Evolutionary conservation across 768 basidiomycete genomes (phyloP).

Genomic region (Multifurca ochricompacta): DNA sequence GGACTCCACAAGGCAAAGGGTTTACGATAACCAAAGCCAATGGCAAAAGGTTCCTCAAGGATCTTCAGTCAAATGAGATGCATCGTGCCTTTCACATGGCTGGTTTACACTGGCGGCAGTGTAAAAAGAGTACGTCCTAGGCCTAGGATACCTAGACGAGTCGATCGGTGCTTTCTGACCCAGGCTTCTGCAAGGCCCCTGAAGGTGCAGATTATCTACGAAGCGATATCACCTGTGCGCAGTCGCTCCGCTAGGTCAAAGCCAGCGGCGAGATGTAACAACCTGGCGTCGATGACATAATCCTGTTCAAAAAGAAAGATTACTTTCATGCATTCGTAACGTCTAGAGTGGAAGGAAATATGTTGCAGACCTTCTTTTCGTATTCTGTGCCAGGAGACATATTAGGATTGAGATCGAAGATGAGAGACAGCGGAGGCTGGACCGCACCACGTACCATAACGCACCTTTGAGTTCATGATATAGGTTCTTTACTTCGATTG

Average conservation of each 20-base stretch:
- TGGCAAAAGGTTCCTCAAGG: neutral
- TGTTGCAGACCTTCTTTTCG: conserved; percentile 41
- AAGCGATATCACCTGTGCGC: conserved; percentile 21
- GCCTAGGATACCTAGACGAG: neutral
- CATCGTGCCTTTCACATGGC: conserved; percentile 8
- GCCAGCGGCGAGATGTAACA: conserved; percentile 70
- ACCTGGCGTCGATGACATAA: conserved; percentile 62
- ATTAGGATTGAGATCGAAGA: neutral
- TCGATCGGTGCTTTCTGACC: neutral
- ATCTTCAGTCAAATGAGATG: conserved; percentile 4
- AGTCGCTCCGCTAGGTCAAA: conserved; percentile 48
- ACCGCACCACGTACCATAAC: conserved; percentile 21
- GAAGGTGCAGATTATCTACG: neutral
- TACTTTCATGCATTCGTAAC: neutral
- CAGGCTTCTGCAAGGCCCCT: too few species aligned
- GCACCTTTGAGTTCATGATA: conserved; percentile 58
- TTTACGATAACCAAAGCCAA: neutral
- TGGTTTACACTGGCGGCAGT: conserved; percentile 2
- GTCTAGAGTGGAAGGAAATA: neutral
- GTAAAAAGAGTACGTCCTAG: neutral
- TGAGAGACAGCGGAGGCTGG: neutral
- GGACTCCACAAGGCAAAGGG: conserved; percentile 14
- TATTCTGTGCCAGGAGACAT: conserved; percentile 40
- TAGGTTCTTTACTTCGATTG: conserved; percentile 62
- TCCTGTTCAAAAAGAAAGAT: conserved; percentile 24